Evolutionary conservation across 257 asterid species (phyloP).

Genomic region (Fraxinus cuspidata): DNA sequence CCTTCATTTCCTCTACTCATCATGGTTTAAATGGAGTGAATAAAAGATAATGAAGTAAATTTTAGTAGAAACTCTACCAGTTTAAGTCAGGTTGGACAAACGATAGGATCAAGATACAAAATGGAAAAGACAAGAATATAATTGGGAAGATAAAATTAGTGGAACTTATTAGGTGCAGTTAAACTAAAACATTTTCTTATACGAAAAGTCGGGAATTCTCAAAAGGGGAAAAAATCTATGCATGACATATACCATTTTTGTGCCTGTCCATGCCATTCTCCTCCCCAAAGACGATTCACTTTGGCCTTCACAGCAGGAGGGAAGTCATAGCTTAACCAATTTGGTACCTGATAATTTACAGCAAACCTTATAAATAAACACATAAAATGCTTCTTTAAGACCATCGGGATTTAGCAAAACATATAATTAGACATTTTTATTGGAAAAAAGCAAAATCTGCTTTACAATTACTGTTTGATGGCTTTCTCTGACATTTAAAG

Average conservation of each 20-base stretch:
- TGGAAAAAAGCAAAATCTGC: background rate
- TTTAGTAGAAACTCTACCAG: background rate
- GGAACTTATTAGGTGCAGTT: background rate
- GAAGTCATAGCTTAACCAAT: slow-evolving; percentile 92
- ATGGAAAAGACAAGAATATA: background rate
- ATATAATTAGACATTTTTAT: background rate
- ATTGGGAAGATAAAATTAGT: background rate
- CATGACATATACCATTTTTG: slow-evolving; percentile 73
- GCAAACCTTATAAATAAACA: slow-evolving; percentile 18
- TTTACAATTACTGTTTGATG: slow-evolving; percentile 4
- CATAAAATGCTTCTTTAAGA: background rate
- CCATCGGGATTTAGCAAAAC: background rate
- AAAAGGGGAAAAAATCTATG: background rate
- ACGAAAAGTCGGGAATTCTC: background rate
- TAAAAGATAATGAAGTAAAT: background rate
- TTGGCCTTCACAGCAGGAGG: slow-evolving; percentile 97
- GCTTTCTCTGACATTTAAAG: background rate
- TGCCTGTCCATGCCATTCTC: slow-evolving; percentile 99
- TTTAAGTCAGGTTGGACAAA: background rate
- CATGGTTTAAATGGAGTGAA: background rate
- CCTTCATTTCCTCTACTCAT: background rate
- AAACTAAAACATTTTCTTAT: background rate
- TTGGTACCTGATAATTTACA: slow-evolving; percentile 64
- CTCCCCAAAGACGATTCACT: slow-evolving; percentile 97
- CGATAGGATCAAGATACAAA: background rate